These are phyloP conservation scores for Colletotrichum sp. DNA, from an alignment of 2,329 filamentous ascomycete genomes.

Conservation along the genomic window DNA sequence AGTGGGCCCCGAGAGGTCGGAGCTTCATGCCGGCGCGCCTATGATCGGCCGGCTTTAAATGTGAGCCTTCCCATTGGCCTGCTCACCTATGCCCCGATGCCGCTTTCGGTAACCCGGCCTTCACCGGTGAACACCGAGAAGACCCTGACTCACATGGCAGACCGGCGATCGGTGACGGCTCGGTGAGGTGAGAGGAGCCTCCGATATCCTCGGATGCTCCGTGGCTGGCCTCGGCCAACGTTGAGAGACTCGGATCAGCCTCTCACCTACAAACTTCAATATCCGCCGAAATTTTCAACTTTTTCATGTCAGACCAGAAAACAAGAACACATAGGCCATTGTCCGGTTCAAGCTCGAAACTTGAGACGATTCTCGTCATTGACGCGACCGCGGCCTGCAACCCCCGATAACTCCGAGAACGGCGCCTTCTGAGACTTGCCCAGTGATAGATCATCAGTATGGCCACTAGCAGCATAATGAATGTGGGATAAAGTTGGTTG, in stretches of 20 bases:
- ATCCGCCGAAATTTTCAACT: not conserved
- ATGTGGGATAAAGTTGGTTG: too few species aligned
- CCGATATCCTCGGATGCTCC: not conserved
- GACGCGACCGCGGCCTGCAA: not conserved
- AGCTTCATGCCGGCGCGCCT: not conserved
- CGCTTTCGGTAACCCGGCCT: not conserved
- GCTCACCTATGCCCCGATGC: not conserved
- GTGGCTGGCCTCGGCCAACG: not conserved
- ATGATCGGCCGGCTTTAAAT: not conserved
- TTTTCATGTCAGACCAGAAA: not conserved
- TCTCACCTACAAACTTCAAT: not conserved
- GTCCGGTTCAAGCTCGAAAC: not conserved
- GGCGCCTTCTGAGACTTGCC: not conserved
- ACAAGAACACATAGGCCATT: not conserved
- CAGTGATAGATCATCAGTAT: too few species aligned
- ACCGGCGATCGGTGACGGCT: not conserved
- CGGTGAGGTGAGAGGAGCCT: not conserved
- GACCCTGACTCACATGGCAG: not conserved
- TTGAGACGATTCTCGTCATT: not conserved
- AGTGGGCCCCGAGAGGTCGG: not conserved
- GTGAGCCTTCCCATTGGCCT: not conserved
- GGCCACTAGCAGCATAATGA: too few species aligned
- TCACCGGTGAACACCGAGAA: not conserved
- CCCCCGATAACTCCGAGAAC: constrained; percentile 3
- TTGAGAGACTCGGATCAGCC: not conserved